These are phyloP conservation scores for Knoxia roxburghii DNA, from an alignment of 257 asterid genomes.

Conservation along the genomic window DNA sequence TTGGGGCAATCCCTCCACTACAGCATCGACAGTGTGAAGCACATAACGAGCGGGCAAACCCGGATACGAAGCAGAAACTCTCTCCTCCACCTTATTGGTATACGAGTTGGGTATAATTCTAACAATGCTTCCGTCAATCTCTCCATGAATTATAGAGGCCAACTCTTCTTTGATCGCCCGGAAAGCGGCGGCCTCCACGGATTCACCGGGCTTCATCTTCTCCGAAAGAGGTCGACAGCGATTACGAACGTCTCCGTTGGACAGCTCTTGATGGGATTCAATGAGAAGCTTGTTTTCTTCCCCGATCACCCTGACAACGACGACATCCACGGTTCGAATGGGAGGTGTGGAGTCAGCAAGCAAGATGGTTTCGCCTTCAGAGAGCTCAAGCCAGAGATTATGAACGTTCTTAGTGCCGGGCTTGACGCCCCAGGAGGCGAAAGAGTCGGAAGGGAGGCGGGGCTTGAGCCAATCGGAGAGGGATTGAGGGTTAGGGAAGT, in stretches of 20 bases:
- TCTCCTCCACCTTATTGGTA: conserved; percentile 73
- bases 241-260: conserved; percentile 57
- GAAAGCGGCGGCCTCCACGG: conserved; percentile 66
- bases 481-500: conserved; percentile 74
- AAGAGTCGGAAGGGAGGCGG: conserved; percentile 57
- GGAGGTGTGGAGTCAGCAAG: conserved; percentile 76
- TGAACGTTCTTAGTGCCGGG: conserved; percentile 92
- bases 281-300: conserved; percentile 49
- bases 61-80: conserved; percentile 73
- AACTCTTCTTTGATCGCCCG: conserved; percentile 91
- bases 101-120: conserved; percentile 57
- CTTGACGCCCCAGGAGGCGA: conserved; percentile 89
- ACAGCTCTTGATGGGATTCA: conserved; percentile 84
- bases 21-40: conserved; percentile 71
- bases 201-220: conserved; percentile 94
- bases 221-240: conserved; percentile 81
- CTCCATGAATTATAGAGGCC: conserved; percentile 38
- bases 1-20: conserved; percentile 75
- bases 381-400: conserved; percentile 81
- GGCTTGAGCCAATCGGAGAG: conserved; percentile 91
- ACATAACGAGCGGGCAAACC: conserved; percentile 91
- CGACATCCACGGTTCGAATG: conserved; percentile 73
- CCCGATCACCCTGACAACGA: conserved; percentile 53
- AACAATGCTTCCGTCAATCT: conserved; percentile 23
- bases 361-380: conserved; percentile 70